phyloP scores from a whole-genome alignment of 257 asterid genomes.

The Sherardia arvensis region DNA sequence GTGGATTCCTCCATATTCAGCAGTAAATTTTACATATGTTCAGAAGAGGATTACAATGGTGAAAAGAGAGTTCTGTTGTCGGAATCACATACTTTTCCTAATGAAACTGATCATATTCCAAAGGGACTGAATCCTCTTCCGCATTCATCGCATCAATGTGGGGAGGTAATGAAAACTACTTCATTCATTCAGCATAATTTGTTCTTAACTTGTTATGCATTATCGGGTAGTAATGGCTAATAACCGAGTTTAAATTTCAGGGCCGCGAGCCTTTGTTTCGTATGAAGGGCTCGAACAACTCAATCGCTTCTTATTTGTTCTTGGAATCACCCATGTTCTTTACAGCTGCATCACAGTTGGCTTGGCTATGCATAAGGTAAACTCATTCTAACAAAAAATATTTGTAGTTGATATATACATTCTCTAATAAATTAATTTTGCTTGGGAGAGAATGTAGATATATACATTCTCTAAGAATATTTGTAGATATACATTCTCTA shows the following conservation, averaged over 20 bases:
- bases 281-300: conserved; percentile 89
- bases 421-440: background rate
- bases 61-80: no score
- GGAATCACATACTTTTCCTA: no score
- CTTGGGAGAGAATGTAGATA: conserved; percentile 35
- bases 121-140: no score
- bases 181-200: background rate
- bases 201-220: background rate
- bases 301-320: conserved; percentile 79
- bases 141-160: no score
- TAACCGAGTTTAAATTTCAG: conserved; percentile 24
- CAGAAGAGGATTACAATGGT: no score
- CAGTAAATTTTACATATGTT: no score
- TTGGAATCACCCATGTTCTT: conserved; percentile 70
- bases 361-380: conserved; percentile 84
- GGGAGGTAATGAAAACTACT: no score
- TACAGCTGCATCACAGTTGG: conserved; percentile 71
- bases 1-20: no score
- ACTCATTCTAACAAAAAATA: no score
- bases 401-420: background rate
- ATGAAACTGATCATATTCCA: no score
- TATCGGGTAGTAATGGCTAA: background rate
- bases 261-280: conserved; percentile 80
- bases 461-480: no score
- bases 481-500: no score